A percentile compares a stretch with the other conserved stretches of the same genome.
Evolutionary conservation across 1,139 yeast species (phyloP).

Genomic region (Magnusiomyces paraingens): DNA sequence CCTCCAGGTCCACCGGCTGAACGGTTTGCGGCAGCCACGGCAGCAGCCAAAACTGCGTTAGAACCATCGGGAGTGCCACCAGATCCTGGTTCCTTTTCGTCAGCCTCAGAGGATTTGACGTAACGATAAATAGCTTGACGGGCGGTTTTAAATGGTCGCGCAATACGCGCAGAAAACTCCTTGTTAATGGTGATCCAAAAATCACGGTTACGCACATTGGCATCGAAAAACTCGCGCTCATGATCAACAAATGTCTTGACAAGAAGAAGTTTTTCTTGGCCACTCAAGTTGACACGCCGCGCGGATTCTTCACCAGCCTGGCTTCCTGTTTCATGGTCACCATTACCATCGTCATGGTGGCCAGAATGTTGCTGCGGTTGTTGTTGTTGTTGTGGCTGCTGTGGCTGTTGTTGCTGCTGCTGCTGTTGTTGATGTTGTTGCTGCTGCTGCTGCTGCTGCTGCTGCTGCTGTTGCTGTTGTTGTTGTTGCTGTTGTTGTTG

Average conservation of each 20-base stretch:
- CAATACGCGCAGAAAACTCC: not conserved
- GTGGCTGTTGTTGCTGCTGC: too few relatives aligned
- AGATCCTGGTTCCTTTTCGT: not conserved
- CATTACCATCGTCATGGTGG: too few relatives aligned
- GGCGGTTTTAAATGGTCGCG: slow-evolving; percentile 3
- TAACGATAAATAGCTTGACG: slow-evolving; percentile 5
- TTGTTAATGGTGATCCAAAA: slow-evolving; percentile 5
- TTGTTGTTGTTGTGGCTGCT: too few relatives aligned
- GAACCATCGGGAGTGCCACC: not conserved
- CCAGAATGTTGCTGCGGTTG: too few relatives aligned
- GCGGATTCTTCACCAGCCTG: not conserved
- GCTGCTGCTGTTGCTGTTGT: too few relatives aligned
- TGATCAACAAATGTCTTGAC: slow-evolving; percentile 8
- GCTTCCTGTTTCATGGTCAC: not conserved
- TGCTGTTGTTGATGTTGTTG: not conserved
- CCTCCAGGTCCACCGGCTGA: not conserved
- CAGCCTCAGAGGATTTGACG: slow-evolving; percentile 1
- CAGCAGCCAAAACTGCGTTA: too few relatives aligned
- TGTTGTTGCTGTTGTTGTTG: too few relatives aligned
- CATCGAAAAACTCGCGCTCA: slow-evolving; percentile 7
- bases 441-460: not conserved
- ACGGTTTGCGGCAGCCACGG: not conserved
- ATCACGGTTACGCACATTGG: slow-evolving; percentile 4
- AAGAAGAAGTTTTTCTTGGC: not conserved
- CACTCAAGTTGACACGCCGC: slow-evolving; percentile 6